These are phyloP conservation scores for Wickerhamiella qilinensis DNA, from an alignment of 805 yeast species.

Conservation along the genomic window DNA sequence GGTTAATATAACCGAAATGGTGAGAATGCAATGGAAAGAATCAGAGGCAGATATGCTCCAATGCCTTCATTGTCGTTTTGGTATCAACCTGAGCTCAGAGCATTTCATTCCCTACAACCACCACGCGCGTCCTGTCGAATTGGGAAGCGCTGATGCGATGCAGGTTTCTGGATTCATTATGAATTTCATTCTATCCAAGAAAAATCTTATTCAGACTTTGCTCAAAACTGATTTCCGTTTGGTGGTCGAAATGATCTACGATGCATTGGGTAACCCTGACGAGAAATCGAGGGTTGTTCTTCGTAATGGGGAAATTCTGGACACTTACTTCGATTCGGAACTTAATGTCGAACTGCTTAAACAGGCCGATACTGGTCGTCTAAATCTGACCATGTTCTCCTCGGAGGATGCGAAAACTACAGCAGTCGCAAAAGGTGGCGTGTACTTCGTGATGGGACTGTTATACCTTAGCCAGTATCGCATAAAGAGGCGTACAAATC, in stretches of 20 bases:
- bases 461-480: constrained; percentile 51
- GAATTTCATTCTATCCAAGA: constrained; percentile 36
- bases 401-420: constrained; percentile 19
- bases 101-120: constrained; percentile 55
- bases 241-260: constrained; percentile 4
- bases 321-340: constrained; percentile 27
- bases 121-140: constrained; percentile 26
- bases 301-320: constrained; percentile 26
- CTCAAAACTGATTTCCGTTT: constrained; percentile 40
- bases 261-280: constrained; percentile 5
- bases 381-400: constrained; percentile 9
- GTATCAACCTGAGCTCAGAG: constrained; percentile 43
- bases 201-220: constrained; percentile 40
- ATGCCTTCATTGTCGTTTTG: constrained; percentile 62
- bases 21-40: constrained; percentile 26
- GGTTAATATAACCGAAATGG: constrained; percentile 38
- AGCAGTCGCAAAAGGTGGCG: constrained; percentile 33
- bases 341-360: background rate
- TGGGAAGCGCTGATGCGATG: constrained; percentile 28
- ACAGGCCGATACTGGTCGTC: constrained; percentile 8
- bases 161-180: constrained; percentile 33
- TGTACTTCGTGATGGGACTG: constrained; percentile 56
- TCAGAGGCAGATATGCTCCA: constrained; percentile 63
- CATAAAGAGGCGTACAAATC: constrained; percentile 59
- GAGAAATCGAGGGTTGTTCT: constrained; percentile 12